These are phyloP conservation scores for Byssoonygena ceratinophila DNA, from an alignment of 2,329 filamentous ascomycete genomes.

Conservation along the genomic window DNA sequence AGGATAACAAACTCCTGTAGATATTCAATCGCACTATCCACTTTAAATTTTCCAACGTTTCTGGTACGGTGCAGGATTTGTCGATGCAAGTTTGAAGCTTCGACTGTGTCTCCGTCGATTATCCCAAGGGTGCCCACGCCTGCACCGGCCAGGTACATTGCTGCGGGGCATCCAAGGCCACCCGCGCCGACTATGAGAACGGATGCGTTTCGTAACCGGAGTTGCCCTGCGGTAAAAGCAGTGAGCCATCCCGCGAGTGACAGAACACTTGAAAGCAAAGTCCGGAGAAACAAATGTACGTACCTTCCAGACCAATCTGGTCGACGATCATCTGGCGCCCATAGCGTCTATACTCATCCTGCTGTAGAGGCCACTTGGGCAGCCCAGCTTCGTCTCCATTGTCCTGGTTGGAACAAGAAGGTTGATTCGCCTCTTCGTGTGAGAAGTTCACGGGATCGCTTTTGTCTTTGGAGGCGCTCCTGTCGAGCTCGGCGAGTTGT, in stretches of 20 bases:
- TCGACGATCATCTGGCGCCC: slow-evolving; percentile 84
- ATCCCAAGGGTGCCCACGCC: slow-evolving; percentile 76
- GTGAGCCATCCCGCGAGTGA: no score
- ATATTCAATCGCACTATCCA: slow-evolving; percentile 60
- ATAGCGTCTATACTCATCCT: slow-evolving; percentile 74
- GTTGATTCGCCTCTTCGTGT: background rate
- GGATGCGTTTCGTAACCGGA: slow-evolving; percentile 56
- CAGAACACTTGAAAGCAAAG: no score
- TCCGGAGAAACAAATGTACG: background rate
- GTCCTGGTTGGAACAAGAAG: background rate
- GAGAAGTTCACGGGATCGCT: background rate
- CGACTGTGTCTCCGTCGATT: slow-evolving; percentile 78
- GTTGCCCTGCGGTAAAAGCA: slow-evolving; percentile 51
- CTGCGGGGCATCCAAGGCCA: slow-evolving; percentile 82
- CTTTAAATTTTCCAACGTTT: slow-evolving; percentile 65
- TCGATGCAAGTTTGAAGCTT: slow-evolving; percentile 81
- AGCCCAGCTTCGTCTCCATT: background rate
- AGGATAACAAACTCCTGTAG: slow-evolving; percentile 42
- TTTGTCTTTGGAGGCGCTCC: background rate
- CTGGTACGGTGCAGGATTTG: slow-evolving; percentile 70
- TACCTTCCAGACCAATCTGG: slow-evolving; percentile 64
- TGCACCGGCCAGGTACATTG: slow-evolving; percentile 82
- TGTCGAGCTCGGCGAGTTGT: slow-evolving; percentile 23
- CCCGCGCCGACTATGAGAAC: slow-evolving; percentile 80
- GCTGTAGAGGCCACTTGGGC: slow-evolving; percentile 55